phyloP scores from a whole-genome alignment of 345 rosid genomes.

The Conringia planisiliqua region DNA sequence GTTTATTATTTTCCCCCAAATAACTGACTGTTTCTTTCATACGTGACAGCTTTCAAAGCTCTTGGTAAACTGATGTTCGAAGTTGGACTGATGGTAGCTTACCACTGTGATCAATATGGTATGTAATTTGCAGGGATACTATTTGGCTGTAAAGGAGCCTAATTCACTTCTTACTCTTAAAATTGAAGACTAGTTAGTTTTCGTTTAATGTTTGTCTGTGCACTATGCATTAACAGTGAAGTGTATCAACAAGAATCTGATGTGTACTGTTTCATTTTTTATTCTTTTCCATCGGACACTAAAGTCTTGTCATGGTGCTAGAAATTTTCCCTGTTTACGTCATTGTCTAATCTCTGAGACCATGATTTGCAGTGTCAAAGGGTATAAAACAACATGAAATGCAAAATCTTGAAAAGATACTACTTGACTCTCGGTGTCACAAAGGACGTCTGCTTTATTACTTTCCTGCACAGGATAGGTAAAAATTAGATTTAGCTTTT shows the following conservation, averaged over 20 bases:
- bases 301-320: not conserved
- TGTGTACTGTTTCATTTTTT: not conserved
- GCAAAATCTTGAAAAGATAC: slow-evolving; percentile 66
- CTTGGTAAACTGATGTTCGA: slow-evolving; percentile 77
- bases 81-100: slow-evolving; percentile 78
- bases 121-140: not conserved
- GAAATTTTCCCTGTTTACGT: too few relatives aligned
- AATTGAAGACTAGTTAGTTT: not conserved
- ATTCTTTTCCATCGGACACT: too few relatives aligned
- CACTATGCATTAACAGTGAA: not conserved
- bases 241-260: not conserved
- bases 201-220: not conserved
- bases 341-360: too few relatives aligned
- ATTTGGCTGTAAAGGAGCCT: not conserved
- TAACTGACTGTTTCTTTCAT: slow-evolving; percentile 6
- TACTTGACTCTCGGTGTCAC: slow-evolving; percentile 72
- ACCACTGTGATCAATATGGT: slow-evolving; percentile 92
- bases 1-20: not conserved
- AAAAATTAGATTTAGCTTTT: not conserved
- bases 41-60: slow-evolving; percentile 72
- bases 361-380: slow-evolving; percentile 54
- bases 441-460: slow-evolving; percentile 92
- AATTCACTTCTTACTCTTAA: not conserved
- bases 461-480: slow-evolving; percentile 74
- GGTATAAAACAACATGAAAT: slow-evolving; percentile 38